A percentile compares a stretch with the other conserved stretches of the same genome.
phyloP scores from a whole-genome alignment of 2,329 filamentous ascomycete genomes.

The Colletotrichum orbiculare region DNA sequence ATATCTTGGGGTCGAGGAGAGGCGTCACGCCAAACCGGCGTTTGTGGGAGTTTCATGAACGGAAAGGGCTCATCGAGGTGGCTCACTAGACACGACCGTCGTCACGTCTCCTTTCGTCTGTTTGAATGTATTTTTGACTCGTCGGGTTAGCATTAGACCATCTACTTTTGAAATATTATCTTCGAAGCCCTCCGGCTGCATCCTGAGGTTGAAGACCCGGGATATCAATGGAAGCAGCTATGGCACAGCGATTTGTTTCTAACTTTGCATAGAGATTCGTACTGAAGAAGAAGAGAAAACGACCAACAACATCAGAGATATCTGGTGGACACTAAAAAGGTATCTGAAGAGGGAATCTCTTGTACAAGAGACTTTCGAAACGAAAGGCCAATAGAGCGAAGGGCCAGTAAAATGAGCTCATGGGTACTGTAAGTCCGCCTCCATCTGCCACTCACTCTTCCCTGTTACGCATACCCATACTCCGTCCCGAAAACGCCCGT shows the following conservation, averaged over 20 bases:
- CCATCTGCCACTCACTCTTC: background rate
- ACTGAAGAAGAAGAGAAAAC: background rate
- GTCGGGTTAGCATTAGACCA: conserved; percentile 27
- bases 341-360: conserved; percentile 17
- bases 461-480: background rate
- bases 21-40: conserved; percentile 22
- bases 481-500: conserved; percentile 6
- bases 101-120: conserved; percentile 1
- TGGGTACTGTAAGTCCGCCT: conserved; percentile 17
- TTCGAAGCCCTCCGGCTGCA: background rate
- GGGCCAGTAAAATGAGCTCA: background rate
- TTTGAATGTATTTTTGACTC: background rate
- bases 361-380: background rate
- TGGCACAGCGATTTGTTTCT: too few species aligned
- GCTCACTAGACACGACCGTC: background rate
- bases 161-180: conserved; percentile 8
- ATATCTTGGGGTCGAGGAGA: conserved; percentile 1
- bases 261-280: background rate
- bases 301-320: background rate
- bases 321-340: background rate
- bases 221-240: too few species aligned
- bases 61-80: background rate
- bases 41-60: conserved; percentile 5
- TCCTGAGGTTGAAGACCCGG: too few species aligned
- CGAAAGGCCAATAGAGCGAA: conserved; percentile 2